Conservation (phyloP, 2,329 filamentous ascomycete species). For the Neopestalotiopsis rosae region DNA sequence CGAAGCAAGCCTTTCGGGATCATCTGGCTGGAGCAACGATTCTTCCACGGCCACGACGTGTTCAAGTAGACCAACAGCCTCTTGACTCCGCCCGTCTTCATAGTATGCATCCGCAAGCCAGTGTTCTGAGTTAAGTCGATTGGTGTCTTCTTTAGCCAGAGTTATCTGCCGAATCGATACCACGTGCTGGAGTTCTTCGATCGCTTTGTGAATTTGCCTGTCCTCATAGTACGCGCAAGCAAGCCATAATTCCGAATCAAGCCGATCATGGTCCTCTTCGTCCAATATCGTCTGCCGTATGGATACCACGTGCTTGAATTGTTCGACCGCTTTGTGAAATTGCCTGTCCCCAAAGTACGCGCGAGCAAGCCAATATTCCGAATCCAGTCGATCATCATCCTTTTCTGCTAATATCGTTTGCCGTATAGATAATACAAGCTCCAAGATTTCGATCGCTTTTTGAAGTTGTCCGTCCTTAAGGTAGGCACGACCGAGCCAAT, state of each 20-base stretch:
- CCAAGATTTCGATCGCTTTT: slow-evolving; percentile 22
- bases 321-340: neutral
- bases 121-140: slow-evolving; percentile 20
- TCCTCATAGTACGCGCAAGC: slow-evolving; percentile 27
- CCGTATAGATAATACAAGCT: slow-evolving; percentile 7
- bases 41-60: no score
- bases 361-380: slow-evolving; percentile 22
- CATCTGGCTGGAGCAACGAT: no score
- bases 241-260: slow-evolving; percentile 17
- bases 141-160: slow-evolving; percentile 17
- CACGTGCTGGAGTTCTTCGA: slow-evolving; percentile 30
- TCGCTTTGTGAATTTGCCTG: slow-evolving; percentile 26
- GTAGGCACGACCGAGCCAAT: slow-evolving; percentile 29
- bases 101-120: neutral
- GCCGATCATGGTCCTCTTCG: neutral
- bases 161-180: slow-evolving; percentile 20
- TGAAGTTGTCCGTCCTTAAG: slow-evolving; percentile 2
- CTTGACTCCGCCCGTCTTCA: no score
- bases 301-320: neutral
- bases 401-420: neutral
- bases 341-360: no score
- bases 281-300: neutral
- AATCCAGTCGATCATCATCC: neutral
- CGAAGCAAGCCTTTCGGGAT: no score
- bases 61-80: no score